phyloP scores from a whole-genome alignment of 306 rosid genomes.

The Luffa acutangula region DNA sequence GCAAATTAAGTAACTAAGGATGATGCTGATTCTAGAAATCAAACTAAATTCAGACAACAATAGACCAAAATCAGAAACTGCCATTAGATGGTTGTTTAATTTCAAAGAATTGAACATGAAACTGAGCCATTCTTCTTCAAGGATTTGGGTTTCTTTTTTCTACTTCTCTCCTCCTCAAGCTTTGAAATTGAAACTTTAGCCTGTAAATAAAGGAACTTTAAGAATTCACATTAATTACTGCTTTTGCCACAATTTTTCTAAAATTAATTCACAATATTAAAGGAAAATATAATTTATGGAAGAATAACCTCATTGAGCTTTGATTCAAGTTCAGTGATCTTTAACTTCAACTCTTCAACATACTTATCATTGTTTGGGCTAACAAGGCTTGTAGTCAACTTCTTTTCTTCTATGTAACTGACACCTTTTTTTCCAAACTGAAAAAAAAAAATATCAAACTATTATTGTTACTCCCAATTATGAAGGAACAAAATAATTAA shows the following conservation, averaged over 20 bases:
- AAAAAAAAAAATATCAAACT: too few relatives aligned
- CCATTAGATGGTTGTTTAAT: too few relatives aligned
- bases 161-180: conserved; percentile 53
- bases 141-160: conserved; percentile 33
- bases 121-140: conserved; percentile 29
- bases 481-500: too few relatives aligned
- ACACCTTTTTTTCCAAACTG: too few relatives aligned
- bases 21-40: too few relatives aligned
- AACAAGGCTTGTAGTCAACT: too few relatives aligned
- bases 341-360: conserved; percentile 58
- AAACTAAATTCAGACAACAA: too few relatives aligned
- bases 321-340: conserved; percentile 49
- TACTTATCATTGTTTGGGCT: conserved; percentile 23
- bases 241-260: background rate
- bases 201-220: conserved; percentile 23
- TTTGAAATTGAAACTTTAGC: conserved; percentile 48
- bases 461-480: too few relatives aligned
- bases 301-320: conserved; percentile 66
- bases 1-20: too few relatives aligned
- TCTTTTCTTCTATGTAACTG: too few relatives aligned
- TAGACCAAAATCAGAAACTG: too few relatives aligned
- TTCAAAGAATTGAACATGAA: too few relatives aligned
- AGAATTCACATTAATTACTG: background rate
- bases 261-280: background rate
- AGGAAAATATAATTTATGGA: background rate